phyloP scores from a whole-genome alignment of 495 filamentous ascomycete genomes.

The Penicillium coffeae region DNA sequence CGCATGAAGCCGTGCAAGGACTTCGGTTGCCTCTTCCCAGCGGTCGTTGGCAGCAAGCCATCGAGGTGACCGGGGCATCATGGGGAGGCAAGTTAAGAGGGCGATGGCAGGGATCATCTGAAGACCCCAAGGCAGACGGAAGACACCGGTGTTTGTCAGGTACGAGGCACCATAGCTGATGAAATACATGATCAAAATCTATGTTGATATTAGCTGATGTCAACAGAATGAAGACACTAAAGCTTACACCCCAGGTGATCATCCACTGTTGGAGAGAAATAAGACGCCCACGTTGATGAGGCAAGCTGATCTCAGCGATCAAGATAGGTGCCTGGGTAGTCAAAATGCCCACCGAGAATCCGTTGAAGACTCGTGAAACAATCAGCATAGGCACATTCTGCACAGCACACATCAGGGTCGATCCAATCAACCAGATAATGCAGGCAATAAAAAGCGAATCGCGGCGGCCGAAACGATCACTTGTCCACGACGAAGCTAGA shows the following conservation, averaged over 20 bases:
- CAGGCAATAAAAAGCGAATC: constrained; percentile 20
- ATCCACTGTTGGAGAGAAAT: constrained; percentile 21
- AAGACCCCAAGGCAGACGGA: constrained; percentile 18
- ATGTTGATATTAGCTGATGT: no score
- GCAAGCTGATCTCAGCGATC: constrained; percentile 21
- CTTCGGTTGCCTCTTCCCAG: constrained; percentile 52
- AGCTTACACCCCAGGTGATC: constrained; percentile 21
- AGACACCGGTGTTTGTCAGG: constrained; percentile 10
- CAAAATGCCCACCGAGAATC: constrained; percentile 17
- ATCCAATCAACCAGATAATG: constrained; percentile 17
- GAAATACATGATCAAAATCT: constrained; percentile 24
- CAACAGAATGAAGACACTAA: no score
- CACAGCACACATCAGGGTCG: constrained; percentile 19
- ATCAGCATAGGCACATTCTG: constrained; percentile 18
- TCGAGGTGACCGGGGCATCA: constrained; percentile 59
- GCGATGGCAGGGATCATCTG: constrained; percentile 48
- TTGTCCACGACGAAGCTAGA: constrained; percentile 16
- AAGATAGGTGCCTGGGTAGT: constrained; percentile 21
- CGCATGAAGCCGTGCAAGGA: constrained; percentile 44
- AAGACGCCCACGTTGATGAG: constrained; percentile 17
- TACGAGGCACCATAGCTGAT: constrained; percentile 18
- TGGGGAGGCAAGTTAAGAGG: constrained; percentile 46
- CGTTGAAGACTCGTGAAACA: constrained; percentile 15
- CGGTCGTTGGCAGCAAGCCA: constrained; percentile 60
- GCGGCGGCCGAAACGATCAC: constrained; percentile 17